phyloP scores from a whole-genome alignment of 805 yeast genomes.

The Saccharomyces mikatae region DNA sequence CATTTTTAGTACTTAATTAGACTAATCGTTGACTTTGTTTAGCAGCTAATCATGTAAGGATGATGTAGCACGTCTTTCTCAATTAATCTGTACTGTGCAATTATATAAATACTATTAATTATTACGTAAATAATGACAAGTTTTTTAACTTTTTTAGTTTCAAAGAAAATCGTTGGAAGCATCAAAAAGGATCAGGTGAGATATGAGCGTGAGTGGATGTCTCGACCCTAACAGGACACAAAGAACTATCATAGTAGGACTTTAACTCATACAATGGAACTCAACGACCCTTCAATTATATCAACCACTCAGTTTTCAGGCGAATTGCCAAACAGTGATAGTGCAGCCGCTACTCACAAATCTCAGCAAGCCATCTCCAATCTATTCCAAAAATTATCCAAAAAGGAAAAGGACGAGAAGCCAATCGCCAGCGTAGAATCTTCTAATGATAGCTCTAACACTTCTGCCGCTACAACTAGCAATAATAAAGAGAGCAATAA shows the following conservation, averaged over 20 bases:
- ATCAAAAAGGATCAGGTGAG: background rate
- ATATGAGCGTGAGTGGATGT: background rate
- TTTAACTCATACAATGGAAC: slow-evolving; percentile 10
- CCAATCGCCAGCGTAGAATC: background rate
- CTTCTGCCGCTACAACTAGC: background rate
- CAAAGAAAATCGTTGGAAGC: background rate
- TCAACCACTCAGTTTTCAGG: slow-evolving; percentile 2
- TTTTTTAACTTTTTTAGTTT: background rate
- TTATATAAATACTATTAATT: background rate
- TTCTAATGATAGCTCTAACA: background rate
- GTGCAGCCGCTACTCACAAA: background rate
- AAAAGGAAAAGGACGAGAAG: background rate
- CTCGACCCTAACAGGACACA: background rate
- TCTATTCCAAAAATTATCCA: background rate
- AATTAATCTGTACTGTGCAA: background rate
- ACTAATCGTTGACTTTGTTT: background rate
- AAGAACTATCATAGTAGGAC: background rate
- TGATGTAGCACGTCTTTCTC: background rate
- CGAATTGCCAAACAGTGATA: background rate
- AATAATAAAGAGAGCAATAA: background rate
- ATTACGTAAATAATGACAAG: background rate
- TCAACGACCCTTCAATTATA: slow-evolving; percentile 17
- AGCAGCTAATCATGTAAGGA: background rate
- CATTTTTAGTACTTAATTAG: background rate
- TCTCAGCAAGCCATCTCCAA: background rate